phyloP scores from a whole-genome alignment of 768 basidiomycete genomes.

The Tylopilus sp. region DNA sequence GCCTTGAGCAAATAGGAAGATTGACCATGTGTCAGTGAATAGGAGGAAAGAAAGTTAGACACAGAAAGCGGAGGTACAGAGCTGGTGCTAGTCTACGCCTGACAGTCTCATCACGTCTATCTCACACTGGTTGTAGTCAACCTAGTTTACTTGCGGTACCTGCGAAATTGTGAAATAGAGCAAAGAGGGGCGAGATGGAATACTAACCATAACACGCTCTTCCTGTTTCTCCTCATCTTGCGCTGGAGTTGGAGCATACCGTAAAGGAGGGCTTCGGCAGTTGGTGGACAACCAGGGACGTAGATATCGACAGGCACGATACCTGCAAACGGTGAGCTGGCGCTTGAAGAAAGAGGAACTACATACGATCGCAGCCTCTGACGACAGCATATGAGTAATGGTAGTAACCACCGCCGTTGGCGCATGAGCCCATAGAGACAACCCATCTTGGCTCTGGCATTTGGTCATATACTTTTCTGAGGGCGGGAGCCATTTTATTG shows the following conservation, averaged over 20 bases:
- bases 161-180: constrained; percentile 5
- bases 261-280: constrained; percentile 95
- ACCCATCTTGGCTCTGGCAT: constrained; percentile 99
- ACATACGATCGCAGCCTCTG: constrained; percentile 91
- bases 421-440: constrained; percentile 99
- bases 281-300: constrained; percentile 92
- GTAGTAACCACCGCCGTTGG: constrained; percentile 96
- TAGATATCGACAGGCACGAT: constrained; percentile 99
- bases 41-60: constrained; percentile 7
- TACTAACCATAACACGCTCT: constrained; percentile 79
- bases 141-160: constrained; percentile 27
- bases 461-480: constrained; percentile 96
- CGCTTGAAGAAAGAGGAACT: constrained; percentile 6
- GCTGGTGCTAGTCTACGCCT: constrained; percentile 24
- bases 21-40: background rate
- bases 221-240: constrained; percentile 89
- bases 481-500: constrained; percentile 99
- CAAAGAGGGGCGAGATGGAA: background rate
- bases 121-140: background rate
- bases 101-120: constrained; percentile 7
- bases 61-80: constrained; percentile 18
- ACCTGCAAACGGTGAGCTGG: constrained; percentile 40
- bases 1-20: background rate
- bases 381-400: constrained; percentile 99
- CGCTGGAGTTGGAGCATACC: constrained; percentile 96